These are phyloP conservation scores for Trichocladium uniseriatum DNA, from an alignment of 495 filamentous ascomycete species.

Conservation along the genomic window DNA sequence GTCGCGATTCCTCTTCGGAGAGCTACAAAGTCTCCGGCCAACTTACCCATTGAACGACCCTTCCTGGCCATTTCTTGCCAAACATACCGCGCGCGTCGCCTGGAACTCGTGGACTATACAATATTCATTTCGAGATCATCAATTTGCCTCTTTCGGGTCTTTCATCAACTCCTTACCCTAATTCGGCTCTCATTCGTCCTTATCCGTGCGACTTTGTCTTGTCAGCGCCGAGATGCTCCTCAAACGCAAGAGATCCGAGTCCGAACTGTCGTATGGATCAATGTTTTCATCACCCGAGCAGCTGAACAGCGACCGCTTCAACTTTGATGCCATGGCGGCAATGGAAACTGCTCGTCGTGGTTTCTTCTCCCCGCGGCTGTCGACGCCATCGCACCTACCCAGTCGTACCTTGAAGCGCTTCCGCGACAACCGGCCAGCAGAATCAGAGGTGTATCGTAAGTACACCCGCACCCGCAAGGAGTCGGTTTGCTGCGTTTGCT, in stretches of 20 bases:
- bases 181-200: too few species aligned
- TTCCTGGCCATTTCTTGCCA: too few species aligned
- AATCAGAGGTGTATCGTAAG: slow-evolving; percentile 40
- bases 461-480: background rate
- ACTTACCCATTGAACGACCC: too few species aligned
- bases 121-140: too few species aligned
- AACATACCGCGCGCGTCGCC: too few species aligned
- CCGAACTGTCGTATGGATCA: slow-evolving; percentile 36
- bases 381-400: slow-evolving; percentile 25
- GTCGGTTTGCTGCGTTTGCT: background rate
- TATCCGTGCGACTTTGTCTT: background rate
- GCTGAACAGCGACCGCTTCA: slow-evolving; percentile 18
- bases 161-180: too few species aligned
- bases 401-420: slow-evolving; percentile 43
- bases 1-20: too few species aligned
- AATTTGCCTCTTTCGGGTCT: too few species aligned
- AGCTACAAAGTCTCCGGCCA: too few species aligned
- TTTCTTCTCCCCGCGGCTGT: slow-evolving; percentile 14
- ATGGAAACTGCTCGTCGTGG: slow-evolving; percentile 18
- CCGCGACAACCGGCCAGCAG: slow-evolving; percentile 41
- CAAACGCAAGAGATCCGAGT: slow-evolving; percentile 45
- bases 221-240: slow-evolving; percentile 30
- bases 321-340: slow-evolving; percentile 17
- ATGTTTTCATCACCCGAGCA: slow-evolving; percentile 30
- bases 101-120: too few species aligned